Base-by-base conservation (phyloP, 2,329 filamentous ascomycete genomes). In the Trichoderma sp. region DNA sequence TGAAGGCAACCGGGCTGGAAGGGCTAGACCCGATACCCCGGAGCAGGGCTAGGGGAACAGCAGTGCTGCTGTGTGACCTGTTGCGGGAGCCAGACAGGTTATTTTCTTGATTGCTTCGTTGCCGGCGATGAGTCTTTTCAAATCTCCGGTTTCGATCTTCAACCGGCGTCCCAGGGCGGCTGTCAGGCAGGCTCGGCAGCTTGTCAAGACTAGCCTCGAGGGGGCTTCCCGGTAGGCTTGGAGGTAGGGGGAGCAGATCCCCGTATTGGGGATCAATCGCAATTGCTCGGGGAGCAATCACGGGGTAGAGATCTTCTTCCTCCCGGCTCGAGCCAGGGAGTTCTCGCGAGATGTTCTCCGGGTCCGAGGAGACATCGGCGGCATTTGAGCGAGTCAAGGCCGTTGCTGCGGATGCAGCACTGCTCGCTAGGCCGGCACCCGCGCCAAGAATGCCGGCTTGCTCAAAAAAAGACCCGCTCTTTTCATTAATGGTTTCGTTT, bases 381-480 rank as follows among this genome's bases (percentile, higher is more conserved):
- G 83, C 83, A 76, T 84, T 80, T 67, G 79, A 77, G 73, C 77
- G 80, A 76, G 78, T 75, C 72, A 76, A 74, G 73, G 78, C 75
- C 73, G 79, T 77, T 74, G 78, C 75, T 71, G 79, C 71, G 68
- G 78, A 80, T 74, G 78, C 79, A 71, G 79, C 82, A 76, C 80
- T 82, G 78, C 83, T 82, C 81, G 81, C 83, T 79, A 85, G 76
- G 85, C 88, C 87, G 87, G 81, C 87, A 89, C 87, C 87, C 83
- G 84, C 86, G 87, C 87, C 87, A 87, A 85, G 82, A 84, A 84
- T 89, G 84, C 82, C 87, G 87, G 88, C 86, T 84, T 86, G 87
- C 89, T 80, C 88, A 89, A 89, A 89, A 89, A 90, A 89, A 89
- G 87, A 87, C 80, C 84, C 78, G 77, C 81, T 80, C 57, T 81